Conservation (phyloP, 768 basidiomycete species). For the Hericium rajendrae region DNA sequence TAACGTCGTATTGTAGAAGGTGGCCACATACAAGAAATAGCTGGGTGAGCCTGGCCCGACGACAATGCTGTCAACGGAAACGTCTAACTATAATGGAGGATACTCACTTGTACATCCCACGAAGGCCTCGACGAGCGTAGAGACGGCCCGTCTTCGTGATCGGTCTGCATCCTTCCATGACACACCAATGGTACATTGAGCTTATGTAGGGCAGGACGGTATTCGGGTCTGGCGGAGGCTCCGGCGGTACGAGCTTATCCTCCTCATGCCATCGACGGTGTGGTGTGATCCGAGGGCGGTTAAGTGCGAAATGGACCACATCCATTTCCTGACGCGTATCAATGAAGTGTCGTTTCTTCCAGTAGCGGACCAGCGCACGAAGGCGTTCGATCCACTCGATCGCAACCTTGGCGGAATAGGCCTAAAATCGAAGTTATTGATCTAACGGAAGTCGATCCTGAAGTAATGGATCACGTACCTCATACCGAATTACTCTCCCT, state of each 20-base stretch:
- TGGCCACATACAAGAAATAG: slow-evolving; percentile 69
- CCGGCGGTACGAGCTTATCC: slow-evolving; percentile 34
- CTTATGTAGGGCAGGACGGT: slow-evolving; percentile 48
- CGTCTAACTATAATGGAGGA: background rate
- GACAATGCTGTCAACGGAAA: background rate
- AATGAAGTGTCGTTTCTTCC: slow-evolving; percentile 64
- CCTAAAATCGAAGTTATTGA: slow-evolving; percentile 30
- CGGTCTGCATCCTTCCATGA: slow-evolving; percentile 68
- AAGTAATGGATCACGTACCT: slow-evolving; percentile 39
- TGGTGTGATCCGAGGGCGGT: slow-evolving; percentile 52
- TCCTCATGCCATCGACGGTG: slow-evolving; percentile 33
- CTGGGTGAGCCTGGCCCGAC: slow-evolving; percentile 45
- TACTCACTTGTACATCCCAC: slow-evolving; percentile 72
- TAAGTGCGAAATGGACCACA: slow-evolving; percentile 42
- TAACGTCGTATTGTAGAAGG: slow-evolving; percentile 62
- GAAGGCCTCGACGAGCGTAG: slow-evolving; percentile 59
- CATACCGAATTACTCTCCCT: slow-evolving; percentile 64
- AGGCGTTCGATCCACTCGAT: slow-evolving; percentile 83
- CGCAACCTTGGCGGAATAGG: slow-evolving; percentile 53
- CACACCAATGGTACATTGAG: slow-evolving; percentile 81
- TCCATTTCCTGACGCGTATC: slow-evolving; percentile 82
- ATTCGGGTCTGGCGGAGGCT: slow-evolving; percentile 38
- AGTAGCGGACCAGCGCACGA: slow-evolving; percentile 61
- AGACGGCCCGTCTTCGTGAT: slow-evolving; percentile 66
- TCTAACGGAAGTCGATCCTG: background rate